Evolutionary conservation across 2,329 filamentous ascomycete genomes (phyloP).

Genomic region (Sclerotinia subarctica): DNA sequence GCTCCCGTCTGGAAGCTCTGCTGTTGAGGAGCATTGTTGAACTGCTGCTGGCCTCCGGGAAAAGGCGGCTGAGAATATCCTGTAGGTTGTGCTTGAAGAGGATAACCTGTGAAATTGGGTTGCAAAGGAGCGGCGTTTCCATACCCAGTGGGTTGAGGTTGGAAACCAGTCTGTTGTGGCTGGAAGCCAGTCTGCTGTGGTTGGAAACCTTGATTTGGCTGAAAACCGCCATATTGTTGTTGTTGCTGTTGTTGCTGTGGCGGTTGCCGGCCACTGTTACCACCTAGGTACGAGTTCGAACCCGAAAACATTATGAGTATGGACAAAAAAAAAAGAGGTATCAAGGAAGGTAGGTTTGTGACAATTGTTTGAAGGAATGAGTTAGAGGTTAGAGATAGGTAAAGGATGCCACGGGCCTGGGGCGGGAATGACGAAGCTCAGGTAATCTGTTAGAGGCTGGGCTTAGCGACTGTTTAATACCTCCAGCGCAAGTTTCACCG

Average conservation of each 20-base stretch:
- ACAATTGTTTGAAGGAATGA: constrained; percentile 19
- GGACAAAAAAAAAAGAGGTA: constrained; percentile 23
- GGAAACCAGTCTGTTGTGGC: constrained; percentile 28
- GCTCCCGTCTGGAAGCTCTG: constrained; percentile 39
- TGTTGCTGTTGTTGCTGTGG: constrained; percentile 41
- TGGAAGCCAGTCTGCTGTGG: constrained; percentile 30
- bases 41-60: constrained; percentile 43
- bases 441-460: constrained; percentile 19
- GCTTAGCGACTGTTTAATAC: constrained; percentile 21
- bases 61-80: constrained; percentile 53
- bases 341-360: constrained; percentile 19
- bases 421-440: constrained; percentile 27
- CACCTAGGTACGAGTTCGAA: constrained; percentile 81
- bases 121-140: constrained; percentile 38
- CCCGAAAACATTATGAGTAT: constrained; percentile 74
- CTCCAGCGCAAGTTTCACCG: constrained; percentile 13
- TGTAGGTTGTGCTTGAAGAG: constrained; percentile 42
- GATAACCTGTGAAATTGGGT: constrained; percentile 36
- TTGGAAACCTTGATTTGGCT: constrained; percentile 20
- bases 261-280: constrained; percentile 62
- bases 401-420: constrained; percentile 18
- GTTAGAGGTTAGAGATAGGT: constrained; percentile 13
- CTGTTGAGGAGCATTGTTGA: constrained; percentile 47
- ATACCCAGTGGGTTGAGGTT: constrained; percentile 34
- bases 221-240: constrained; percentile 20